A percentile compares a stretch with the other conserved stretches of the same genome.
phyloP scores from a whole-genome alignment of 345 rosid genomes.

The Murraya paniculata region DNA sequence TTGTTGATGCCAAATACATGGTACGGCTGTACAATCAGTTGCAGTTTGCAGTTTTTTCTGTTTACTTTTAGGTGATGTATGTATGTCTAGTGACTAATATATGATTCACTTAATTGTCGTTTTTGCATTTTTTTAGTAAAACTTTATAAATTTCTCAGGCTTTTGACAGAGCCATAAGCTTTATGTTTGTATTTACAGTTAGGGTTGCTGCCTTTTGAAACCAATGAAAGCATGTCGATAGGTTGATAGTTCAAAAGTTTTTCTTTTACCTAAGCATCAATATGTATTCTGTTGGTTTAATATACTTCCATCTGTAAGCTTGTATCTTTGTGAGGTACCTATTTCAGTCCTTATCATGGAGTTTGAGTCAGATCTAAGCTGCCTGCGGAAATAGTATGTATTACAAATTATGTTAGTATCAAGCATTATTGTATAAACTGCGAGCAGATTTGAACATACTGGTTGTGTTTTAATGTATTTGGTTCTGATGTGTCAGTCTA shows the following conservation, averaged over 20 bases:
- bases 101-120: background rate
- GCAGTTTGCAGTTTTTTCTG: background rate
- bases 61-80: background rate
- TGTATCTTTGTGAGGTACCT: background rate
- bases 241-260: background rate
- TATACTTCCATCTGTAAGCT: background rate
- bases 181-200: background rate
- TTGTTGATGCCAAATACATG: conserved; percentile 92
- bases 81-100: background rate
- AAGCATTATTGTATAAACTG: background rate
- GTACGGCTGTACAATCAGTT: conserved; percentile 34
- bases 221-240: background rate
- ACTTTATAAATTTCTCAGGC: conserved; percentile 1
- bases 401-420: background rate
- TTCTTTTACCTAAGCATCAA: background rate
- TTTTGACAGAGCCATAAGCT: background rate
- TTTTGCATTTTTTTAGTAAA: background rate
- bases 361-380: background rate
- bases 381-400: background rate
- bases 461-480: background rate
- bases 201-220: background rate
- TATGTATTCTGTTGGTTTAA: background rate
- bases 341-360: background rate
- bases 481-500: background rate
- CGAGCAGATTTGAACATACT: background rate